Percentiles rank a stretch among this genome's conserved stretches.
phyloP scores from a whole-genome alignment of 345 rosid genomes.

The Euphorbia lathyris region DNA sequence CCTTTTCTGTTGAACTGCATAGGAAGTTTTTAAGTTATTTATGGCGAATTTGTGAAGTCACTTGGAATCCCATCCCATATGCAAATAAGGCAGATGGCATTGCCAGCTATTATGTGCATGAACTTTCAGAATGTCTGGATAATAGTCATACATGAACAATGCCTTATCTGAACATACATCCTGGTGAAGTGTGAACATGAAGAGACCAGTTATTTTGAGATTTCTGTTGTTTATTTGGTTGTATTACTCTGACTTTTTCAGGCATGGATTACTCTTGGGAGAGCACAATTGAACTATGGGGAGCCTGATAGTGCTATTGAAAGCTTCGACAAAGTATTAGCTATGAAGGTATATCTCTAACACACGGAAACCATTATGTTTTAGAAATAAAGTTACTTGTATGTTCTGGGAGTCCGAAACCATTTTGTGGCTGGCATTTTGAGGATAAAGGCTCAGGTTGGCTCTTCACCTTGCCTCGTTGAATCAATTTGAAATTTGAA shows the following conservation, averaged over 20 bases:
- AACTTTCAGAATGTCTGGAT: neutral
- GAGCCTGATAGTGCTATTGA: constrained; percentile 78
- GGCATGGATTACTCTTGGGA: constrained; percentile 95
- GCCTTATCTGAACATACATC: neutral
- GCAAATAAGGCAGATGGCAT: neutral
- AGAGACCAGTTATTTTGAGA: neutral
- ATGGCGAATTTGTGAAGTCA: neutral
- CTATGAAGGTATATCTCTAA: constrained; percentile 46
- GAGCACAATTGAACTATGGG: constrained; percentile 91
- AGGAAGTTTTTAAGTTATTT: neutral
- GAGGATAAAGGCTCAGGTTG: no score
- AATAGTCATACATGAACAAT: neutral
- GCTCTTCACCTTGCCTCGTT: no score
- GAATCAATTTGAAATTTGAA: no score
- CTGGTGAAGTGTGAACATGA: neutral
- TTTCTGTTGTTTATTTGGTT: neutral
- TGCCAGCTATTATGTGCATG: neutral
- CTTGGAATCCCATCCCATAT: neutral
- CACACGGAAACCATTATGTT: no score
- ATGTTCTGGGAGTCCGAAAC: neutral
- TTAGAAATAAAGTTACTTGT: no score
- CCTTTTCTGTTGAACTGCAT: neutral
- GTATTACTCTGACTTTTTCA: constrained; percentile 23
- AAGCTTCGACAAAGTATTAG: constrained; percentile 70
- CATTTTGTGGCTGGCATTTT: neutral